phyloP scores from a whole-genome alignment of 2,329 filamentous ascomycete genomes.

The Trichophyton simii region DNA sequence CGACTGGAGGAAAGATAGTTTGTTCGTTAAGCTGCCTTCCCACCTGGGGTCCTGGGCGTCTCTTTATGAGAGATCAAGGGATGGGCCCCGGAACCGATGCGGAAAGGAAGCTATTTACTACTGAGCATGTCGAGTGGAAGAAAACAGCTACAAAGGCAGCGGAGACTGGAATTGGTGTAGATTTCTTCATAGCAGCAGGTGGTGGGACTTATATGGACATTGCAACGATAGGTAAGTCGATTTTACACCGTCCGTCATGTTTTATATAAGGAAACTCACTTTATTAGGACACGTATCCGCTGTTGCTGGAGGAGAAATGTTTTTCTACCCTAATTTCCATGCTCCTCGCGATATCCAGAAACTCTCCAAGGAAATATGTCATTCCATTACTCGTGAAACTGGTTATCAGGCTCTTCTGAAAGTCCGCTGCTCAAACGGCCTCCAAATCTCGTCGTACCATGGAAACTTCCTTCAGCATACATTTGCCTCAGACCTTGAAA shows the following conservation, averaged over 20 bases:
- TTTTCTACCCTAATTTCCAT: conserved; percentile 95
- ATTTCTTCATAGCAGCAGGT: conserved; percentile 89
- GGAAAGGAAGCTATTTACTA: conserved; percentile 82
- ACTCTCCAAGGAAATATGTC: conserved; percentile 71
- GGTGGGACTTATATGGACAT: conserved; percentile 86
- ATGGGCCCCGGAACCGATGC: conserved; percentile 76
- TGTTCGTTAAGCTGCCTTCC: conserved; percentile 79
- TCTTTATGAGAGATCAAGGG: conserved; percentile 77
- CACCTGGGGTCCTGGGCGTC: conserved; percentile 75
- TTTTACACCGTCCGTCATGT: background rate
- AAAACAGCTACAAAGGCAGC: conserved; percentile 82
- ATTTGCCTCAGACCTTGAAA: conserved; percentile 86
- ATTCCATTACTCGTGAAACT: conserved; percentile 77
- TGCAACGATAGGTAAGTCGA: conserved; percentile 64
- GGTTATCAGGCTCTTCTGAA: conserved; percentile 97
- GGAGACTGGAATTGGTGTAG: conserved; percentile 70
- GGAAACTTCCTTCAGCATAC: conserved; percentile 95
- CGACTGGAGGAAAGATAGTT: conserved; percentile 83
- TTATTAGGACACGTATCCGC: conserved; percentile 62
- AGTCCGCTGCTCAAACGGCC: conserved; percentile 89
- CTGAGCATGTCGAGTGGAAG: conserved; percentile 78
- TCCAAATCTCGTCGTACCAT: conserved; percentile 88
- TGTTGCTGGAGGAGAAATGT: conserved; percentile 86
- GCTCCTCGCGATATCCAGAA: conserved; percentile 73
- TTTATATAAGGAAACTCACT: conserved; percentile 5